Evolutionary conservation across 2,329 filamentous ascomycete species (phyloP).

Genomic region (Aspergillus oerlinghausenensis): DNA sequence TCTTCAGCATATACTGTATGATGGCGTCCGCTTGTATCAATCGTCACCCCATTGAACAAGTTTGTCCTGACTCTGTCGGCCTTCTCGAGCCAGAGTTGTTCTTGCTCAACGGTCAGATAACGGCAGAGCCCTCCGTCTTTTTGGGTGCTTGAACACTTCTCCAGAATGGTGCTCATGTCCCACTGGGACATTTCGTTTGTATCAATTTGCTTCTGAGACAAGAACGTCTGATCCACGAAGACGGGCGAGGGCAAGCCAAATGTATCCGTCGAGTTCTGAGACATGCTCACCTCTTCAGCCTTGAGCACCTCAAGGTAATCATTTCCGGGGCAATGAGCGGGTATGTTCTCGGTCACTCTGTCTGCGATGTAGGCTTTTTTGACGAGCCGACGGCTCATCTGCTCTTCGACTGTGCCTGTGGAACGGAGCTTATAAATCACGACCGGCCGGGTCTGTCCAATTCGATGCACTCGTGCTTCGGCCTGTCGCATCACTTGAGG

Average conservation of each 20-base stretch:
- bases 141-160: neutral
- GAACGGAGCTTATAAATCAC: constrained; percentile 55
- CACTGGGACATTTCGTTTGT: neutral
- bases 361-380: constrained; percentile 60
- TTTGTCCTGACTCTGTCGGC: constrained; percentile 56
- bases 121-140: neutral
- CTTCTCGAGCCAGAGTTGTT: constrained; percentile 53
- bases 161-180: constrained; percentile 42
- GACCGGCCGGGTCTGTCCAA: constrained; percentile 51
- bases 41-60: constrained; percentile 54
- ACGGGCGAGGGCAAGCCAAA: neutral
- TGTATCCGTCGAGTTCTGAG: neutral
- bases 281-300: constrained; percentile 50
- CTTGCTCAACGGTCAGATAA: constrained; percentile 37
- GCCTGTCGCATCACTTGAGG: constrained; percentile 52
- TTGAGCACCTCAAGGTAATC: constrained; percentile 50
- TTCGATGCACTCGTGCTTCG: constrained; percentile 52
- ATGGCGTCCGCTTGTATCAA: constrained; percentile 24
- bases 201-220: neutral
- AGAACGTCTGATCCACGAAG: neutral
- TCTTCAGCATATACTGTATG: constrained; percentile 31
- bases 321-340: constrained; percentile 42
- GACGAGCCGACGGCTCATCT: constrained; percentile 54
- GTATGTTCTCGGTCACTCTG: constrained; percentile 57
- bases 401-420: constrained; percentile 54